Base-by-base conservation (phyloP, 768 basidiomycete genomes). In the Sarcodon sp. region DNA sequence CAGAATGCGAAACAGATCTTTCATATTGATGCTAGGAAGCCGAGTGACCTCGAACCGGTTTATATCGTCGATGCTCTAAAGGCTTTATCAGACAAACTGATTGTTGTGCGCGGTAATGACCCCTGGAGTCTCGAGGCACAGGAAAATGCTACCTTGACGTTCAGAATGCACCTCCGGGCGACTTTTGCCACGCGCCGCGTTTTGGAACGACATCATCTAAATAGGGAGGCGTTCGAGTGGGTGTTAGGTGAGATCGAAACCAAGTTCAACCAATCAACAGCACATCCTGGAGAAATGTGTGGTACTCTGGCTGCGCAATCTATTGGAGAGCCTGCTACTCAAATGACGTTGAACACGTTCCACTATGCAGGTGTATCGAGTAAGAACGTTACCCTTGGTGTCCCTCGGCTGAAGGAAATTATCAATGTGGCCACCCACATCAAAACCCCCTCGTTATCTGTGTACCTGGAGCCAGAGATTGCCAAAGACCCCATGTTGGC, bases 331-430 rank as follows among this genome's bases (percentile, higher is more conserved):
- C 96, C 96, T 0, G 96, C 96, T 4, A 99, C 96, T 0, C 96
- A 99, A 68, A 98, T 99, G 96, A 98, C 96, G 6, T 66, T 99
- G 50, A 99, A 99, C 65, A 98, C 94, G 0, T 99, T 98, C 87
- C 96, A 99, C 67, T 98, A 97, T 63, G 96, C 96, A 51, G 96
- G 96, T 83, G 96, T 99, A 21, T 94, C 96, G n/a, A 91, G 87
- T 60, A 98, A 98, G 69, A 97, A 96, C 66, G 96, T 99, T 45
- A 99, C 96, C 0, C 88, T 98, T 50, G 96, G 96, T 82, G 96
- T 99, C 1, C 96, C 96, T 2, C 93, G 96, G 65, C 65, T 99
- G 54, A 98, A 98, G 70, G 96, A 98, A 66, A 97, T 98, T 56
- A 98, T 99, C 69, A 99, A 99, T 59, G 93, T 98, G 50, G 96